Evolutionary conservation across 2,329 filamentous ascomycete species (phyloP), one percentile per base, ranked within the genome.

Genomic region (Alternaria metachromatica): DNA sequence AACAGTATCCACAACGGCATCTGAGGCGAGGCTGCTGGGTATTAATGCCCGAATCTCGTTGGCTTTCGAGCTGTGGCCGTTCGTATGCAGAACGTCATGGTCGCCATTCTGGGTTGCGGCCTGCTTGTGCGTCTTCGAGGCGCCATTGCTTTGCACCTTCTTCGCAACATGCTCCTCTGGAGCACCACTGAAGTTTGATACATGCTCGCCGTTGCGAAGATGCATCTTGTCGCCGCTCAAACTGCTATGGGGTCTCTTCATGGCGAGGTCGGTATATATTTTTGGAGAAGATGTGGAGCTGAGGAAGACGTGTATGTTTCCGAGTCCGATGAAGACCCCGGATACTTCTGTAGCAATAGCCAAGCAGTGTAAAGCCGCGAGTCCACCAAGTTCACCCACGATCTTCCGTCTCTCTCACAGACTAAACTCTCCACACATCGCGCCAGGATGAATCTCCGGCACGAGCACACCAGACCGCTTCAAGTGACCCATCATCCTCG

Each of bases 1-100:
- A n/a, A 76, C 55, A 2, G 63, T 67, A 13, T 76, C 69, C 41
- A 78, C 49, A 8, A 71, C 48, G 10, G 43, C 54, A 8, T 73
- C 68, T 8, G 49, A 25, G 2, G 64, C 28, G 7, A 51, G 60
- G 41, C 62, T 62, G 25, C 57, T 50, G 3, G 69, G 60, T 18
- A 71, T 15, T 18, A 58, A 33, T 44, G 75, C 64, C 6, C 62
- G 30, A 11, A 72, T 56, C 53, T 75, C 64, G 26, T 75, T 75
- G 2, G 49, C 23, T 18, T 64, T 55, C 15, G 55, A 50, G 15
- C 43, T 44, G 20, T 57, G 54, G 15, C 33, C 49, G 30, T 69
- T 64, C 21, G 62, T 13, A 5, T 65, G 49, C 8, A 25, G 21
- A 13, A 30, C 45, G 49, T 25, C 55, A 37, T 53, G 49, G 37